Base-by-base conservation (phyloP, 2,329 filamentous ascomycete genomes). In the Westerdykella sp. region DNA sequence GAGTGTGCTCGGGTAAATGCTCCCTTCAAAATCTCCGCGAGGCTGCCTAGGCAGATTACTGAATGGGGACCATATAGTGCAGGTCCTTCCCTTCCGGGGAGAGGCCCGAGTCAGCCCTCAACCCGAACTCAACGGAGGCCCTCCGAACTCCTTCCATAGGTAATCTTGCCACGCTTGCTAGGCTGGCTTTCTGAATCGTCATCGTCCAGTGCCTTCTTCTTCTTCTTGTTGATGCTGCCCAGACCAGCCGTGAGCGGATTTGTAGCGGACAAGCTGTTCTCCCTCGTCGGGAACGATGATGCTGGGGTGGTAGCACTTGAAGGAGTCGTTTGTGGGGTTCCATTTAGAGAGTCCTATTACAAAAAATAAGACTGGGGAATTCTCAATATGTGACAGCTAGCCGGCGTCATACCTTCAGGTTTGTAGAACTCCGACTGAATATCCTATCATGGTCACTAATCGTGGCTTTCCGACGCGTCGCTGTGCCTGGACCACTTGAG, bases 391-490 rank as follows among this genome's bases (percentile, higher is more conserved):
- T 13, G 7, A 35, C 12, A 36, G 7, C 25, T 10, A 13, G 32
- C 32, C 4, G 32, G 16, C 61, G 23, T 62, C 68, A 66, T 49
- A 62, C 59, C 45, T 63, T 40, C 46, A 68, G 67, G 55, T 57
- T 66, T n/a, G 57, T 56, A 6, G 67, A 70, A 51, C 67, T 69
- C 34, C 65, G 61, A 48, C 67, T 70, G 66, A 91, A 91, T 42
- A 91, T 83, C 50, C 85, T 76, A 62, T 88, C 85, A 54, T 79
- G 76, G 41, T 90, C 86, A 47, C 75, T 75, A 39, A 84, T 72
- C 5, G 78, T 78, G 18, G 77, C 70, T 47, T 71, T 75, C 65
- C 85, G 79, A 58, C 82, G 78, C 60, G 84, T 65, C 46, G 53
- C 59, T 30, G 59, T 67, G 43, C 62, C 68, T 37, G 56, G 55